Conservation (phyloP, 2,329 filamentous ascomycete species). For the Aphanoascus verrucosus region DNA sequence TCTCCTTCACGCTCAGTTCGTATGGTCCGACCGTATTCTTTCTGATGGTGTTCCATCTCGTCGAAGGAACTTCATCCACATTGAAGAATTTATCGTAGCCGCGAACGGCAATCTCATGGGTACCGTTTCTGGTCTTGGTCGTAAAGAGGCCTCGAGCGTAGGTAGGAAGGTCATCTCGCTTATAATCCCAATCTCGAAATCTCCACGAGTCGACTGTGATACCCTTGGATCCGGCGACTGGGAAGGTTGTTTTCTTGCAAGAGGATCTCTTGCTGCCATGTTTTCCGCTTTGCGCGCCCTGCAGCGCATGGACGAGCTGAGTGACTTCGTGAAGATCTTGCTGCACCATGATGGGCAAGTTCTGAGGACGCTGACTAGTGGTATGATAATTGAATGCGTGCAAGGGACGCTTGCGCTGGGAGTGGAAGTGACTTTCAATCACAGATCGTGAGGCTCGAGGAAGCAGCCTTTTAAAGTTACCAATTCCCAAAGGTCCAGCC, state of each 20-base stretch:
- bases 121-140: constrained; percentile 53
- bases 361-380: neutral
- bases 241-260: constrained; percentile 71
- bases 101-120: constrained; percentile 68
- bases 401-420: too few species aligned
- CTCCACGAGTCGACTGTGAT: constrained; percentile 81
- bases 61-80: constrained; percentile 66
- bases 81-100: constrained; percentile 99
- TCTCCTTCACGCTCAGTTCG: constrained; percentile 93
- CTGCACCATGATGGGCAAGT: constrained; percentile 40
- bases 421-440: neutral
- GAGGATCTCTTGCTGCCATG: constrained; percentile 49
- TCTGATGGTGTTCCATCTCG: constrained; percentile 71
- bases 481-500: neutral
- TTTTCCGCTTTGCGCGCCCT: constrained; percentile 44
- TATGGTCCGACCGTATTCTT: constrained; percentile 72
- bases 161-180: constrained; percentile 70
- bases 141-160: constrained; percentile 94
- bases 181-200: constrained; percentile 93
- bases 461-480: neutral
- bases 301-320: constrained; percentile 54
- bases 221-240: constrained; percentile 52
- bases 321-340: constrained; percentile 62
- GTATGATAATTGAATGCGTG: too few species aligned
- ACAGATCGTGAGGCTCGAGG: neutral